Evolutionary conservation across 129 eudicot genomes (phyloP).

Genomic region (Artemisia annua): DNA sequence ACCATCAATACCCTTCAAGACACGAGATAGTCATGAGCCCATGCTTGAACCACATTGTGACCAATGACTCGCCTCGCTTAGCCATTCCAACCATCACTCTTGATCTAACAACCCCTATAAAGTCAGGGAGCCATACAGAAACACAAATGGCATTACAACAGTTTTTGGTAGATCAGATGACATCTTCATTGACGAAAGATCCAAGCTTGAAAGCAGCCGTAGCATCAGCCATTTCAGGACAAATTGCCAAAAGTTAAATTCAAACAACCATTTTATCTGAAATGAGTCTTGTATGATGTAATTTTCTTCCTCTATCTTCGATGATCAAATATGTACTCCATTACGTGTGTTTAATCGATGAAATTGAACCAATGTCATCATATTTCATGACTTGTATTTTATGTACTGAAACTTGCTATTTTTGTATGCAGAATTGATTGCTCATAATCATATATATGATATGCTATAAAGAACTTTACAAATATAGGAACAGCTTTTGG

Average conservation of each 20-base stretch:
- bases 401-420: too few relatives aligned
- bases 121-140: conserved; percentile 24
- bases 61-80: conserved; percentile 29
- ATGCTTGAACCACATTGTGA: conserved; percentile 34
- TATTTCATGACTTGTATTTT: too few relatives aligned
- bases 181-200: conserved; percentile 76
- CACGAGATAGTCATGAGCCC: conserved; percentile 32
- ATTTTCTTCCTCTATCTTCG: too few relatives aligned
- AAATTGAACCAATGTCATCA: too few relatives aligned
- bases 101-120: conserved; percentile 52
- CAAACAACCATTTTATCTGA: too few relatives aligned
- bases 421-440: too few relatives aligned
- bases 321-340: too few relatives aligned
- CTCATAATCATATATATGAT: too few relatives aligned
- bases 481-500: too few relatives aligned
- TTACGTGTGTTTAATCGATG: too few relatives aligned
- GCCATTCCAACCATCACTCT: conserved; percentile 52
- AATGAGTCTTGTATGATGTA: too few relatives aligned
- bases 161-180: conserved; percentile 83
- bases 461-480: too few relatives aligned
- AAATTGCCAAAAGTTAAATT: conserved; percentile 21
- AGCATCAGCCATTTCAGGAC: conserved; percentile 87
- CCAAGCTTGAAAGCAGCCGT: conserved; percentile 82
- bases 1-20: conserved; percentile 60
- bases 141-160: conserved; percentile 48